Conservation (phyloP, 148 eudicot species). For the Cornus suecica region DNA sequence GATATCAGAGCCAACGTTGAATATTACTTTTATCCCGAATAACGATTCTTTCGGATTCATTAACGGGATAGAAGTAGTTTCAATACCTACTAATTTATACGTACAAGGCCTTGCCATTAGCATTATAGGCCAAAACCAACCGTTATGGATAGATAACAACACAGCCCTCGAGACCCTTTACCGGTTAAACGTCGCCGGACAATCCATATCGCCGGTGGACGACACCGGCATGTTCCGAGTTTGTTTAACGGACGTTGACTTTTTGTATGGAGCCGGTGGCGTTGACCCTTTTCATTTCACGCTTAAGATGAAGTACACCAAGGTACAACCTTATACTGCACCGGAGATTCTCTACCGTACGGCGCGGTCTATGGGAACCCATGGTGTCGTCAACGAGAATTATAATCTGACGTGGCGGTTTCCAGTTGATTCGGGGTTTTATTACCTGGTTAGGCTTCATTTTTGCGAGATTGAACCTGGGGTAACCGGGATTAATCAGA, state of each 20-base stretch:
- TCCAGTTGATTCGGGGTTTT: not conserved
- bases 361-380: not conserved
- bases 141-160: conserved; percentile 9
- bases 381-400: not conserved
- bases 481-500: not conserved
- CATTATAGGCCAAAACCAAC: not conserved
- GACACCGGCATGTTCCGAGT: not conserved
- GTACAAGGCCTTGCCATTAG: not conserved
- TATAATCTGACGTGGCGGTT: not conserved
- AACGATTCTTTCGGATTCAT: conserved; percentile 21
- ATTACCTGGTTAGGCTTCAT: not conserved
- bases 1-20: not conserved
- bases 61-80: conserved; percentile 31
- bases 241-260: not conserved
- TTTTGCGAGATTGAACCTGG: not conserved
- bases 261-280: not conserved
- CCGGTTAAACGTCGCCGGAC: not conserved
- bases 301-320: not conserved
- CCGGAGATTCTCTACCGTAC: not conserved
- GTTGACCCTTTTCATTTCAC: not conserved
- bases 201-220: not conserved
- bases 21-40: conserved; percentile 20
- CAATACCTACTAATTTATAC: conserved; percentile 21
- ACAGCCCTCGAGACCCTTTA: not conserved
- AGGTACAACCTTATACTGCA: not conserved